phyloP scores from a whole-genome alignment of 2,329 filamentous ascomycete species.

The Biscogniauxia marginata region DNA sequence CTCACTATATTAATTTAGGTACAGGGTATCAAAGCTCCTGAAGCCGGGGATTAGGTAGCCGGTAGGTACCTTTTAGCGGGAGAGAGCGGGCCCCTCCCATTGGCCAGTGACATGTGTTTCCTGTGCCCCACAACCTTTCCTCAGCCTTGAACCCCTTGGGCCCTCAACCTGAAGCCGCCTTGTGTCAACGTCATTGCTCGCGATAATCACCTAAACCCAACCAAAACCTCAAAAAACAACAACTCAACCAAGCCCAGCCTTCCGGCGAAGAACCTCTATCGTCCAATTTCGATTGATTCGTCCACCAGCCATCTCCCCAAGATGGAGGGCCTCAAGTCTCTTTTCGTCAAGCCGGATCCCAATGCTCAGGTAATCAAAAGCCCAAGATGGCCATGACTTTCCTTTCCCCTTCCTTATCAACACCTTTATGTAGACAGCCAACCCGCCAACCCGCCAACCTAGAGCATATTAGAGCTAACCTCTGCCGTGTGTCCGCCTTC shows the following conservation, averaged over 20 bases:
- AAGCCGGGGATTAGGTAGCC: too few relatives aligned
- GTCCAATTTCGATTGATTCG: neutral
- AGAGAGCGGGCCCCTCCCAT: neutral
- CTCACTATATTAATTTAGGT: too few relatives aligned
- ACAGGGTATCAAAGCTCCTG: too few relatives aligned
- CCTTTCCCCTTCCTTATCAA: neutral
- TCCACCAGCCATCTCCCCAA: conserved; percentile 20
- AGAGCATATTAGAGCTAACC: neutral
- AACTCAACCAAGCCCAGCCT: neutral
- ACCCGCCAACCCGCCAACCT: neutral
- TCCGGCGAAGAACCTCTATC: neutral
- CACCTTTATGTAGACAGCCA: neutral
- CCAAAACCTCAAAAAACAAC: neutral
- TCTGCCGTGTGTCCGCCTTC: neutral
- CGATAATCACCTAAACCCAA: neutral
- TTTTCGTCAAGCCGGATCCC: conserved; percentile 91
- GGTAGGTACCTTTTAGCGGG: too few relatives aligned
- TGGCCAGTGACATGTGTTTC: neutral
- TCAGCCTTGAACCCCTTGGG: neutral
- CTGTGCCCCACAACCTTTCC: neutral
- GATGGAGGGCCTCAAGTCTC: conserved; percentile 85
- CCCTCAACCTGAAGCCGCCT: neutral
- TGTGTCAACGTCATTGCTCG: neutral
- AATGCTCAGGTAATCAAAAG: conserved; percentile 73
- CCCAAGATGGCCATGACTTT: too few relatives aligned